phyloP scores from a whole-genome alignment of 768 basidiomycete species.

The Tricholoma flavovirens region DNA sequence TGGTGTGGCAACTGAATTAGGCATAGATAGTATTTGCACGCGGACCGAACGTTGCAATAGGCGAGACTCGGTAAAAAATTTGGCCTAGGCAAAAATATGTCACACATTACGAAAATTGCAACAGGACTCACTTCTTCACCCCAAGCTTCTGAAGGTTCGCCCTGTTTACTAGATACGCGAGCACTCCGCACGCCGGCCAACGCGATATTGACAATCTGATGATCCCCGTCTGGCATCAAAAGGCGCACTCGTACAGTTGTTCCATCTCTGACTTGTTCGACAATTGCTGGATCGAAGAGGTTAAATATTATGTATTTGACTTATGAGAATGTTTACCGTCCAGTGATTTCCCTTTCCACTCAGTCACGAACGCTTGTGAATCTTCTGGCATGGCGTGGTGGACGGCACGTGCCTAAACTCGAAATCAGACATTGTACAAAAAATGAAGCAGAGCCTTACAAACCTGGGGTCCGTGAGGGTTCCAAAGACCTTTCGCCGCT shows the following conservation, averaged over 20 bases:
- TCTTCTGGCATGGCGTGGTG: constrained; percentile 87
- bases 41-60: constrained; percentile 76
- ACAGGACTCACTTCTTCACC: constrained; percentile 72
- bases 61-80: constrained; percentile 88
- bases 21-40: constrained; percentile 74
- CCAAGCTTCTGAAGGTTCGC: constrained; percentile 76
- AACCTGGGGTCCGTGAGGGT: constrained; percentile 71
- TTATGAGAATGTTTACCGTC: constrained; percentile 54
- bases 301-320: constrained; percentile 6
- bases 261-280: constrained; percentile 92
- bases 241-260: constrained; percentile 85
- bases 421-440: constrained; percentile 2
- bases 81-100: constrained; percentile 50
- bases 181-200: constrained; percentile 79
- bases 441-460: constrained; percentile 17
- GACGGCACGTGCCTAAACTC: constrained; percentile 58
- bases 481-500: constrained; percentile 82
- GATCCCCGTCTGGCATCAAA: constrained; percentile 81
- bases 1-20: constrained; percentile 71
- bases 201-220: constrained; percentile 85
- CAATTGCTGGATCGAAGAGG: constrained; percentile 54
- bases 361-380: constrained; percentile 79
- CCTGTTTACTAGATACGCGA: constrained; percentile 62
- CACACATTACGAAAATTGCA: constrained; percentile 4
- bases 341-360: constrained; percentile 88